phyloP scores from a whole-genome alignment of 1,284 basidiomycete genomes.

The Fomitopsis palustris region DNA sequence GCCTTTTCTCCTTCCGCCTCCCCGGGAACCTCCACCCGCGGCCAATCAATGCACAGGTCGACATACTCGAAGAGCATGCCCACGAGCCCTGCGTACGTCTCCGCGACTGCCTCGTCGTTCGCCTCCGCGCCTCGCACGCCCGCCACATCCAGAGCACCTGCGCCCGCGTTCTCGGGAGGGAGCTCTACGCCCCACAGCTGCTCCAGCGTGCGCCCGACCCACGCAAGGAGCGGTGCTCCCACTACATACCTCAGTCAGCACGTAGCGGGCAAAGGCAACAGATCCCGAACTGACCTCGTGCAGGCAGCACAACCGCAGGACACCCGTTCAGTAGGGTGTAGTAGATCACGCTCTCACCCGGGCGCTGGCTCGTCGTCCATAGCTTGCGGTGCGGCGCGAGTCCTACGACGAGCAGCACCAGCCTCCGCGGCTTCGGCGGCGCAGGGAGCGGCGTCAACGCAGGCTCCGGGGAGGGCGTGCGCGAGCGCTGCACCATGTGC shows the following conservation, averaged over 20 bases:
- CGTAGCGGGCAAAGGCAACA: not conserved
- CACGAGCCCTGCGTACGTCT: conserved; percentile 48
- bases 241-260: conserved; percentile 9
- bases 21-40: conserved; percentile 36
- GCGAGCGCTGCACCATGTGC: not conserved
- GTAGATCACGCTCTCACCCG: not conserved
- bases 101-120: conserved; percentile 27
- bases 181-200: conserved; percentile 50
- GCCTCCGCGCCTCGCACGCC: not conserved
- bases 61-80: conserved; percentile 54
- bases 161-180: conserved; percentile 32
- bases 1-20: conserved; percentile 14
- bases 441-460: not conserved
- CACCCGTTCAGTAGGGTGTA: not conserved
- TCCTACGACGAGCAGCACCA: not conserved
- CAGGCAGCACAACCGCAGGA: not conserved
- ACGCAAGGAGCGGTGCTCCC: conserved; percentile 58
- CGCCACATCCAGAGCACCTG: not conserved
- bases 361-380: not conserved
- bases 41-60: conserved; percentile 62
- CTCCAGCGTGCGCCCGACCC: conserved; percentile 45
- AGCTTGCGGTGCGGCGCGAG: not conserved
- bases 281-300: not conserved
- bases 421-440: not conserved
- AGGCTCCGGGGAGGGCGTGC: not conserved